These are phyloP conservation scores for Leccinum fuscescens DNA, from an alignment of 1,284 basidiomycete species.

Conservation along the genomic window DNA sequence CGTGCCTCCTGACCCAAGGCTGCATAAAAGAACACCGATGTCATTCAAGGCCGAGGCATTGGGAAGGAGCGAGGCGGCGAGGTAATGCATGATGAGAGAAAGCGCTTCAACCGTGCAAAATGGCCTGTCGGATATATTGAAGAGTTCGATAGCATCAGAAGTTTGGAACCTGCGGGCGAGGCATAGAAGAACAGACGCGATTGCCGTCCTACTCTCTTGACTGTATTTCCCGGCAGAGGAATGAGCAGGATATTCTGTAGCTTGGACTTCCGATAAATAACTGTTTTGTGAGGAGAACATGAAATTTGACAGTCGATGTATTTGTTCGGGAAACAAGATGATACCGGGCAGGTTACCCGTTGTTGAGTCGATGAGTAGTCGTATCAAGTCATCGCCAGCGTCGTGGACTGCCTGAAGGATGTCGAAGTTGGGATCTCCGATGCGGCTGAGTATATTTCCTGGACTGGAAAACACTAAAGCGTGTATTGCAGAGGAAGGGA, in stretches of 20 bases:
- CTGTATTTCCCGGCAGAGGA: constrained; percentile 18
- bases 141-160: constrained; percentile 20
- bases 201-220: constrained; percentile 39
- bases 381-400: constrained; percentile 35
- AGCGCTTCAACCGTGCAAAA: constrained; percentile 48
- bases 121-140: constrained; percentile 33
- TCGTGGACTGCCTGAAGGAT: constrained; percentile 36
- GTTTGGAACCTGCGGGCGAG: constrained; percentile 55
- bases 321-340: constrained; percentile 45
- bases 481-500: constrained; percentile 14
- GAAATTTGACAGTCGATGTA: constrained; percentile 33
- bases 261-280: constrained; percentile 38
- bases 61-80: constrained; percentile 52
- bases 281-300: constrained; percentile 40
- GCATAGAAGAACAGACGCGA: constrained; percentile 53
- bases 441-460: constrained; percentile 21
- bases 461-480: constrained; percentile 19
- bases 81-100: constrained; percentile 55
- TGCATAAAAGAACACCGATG: constrained; percentile 57
- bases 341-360: constrained; percentile 44
- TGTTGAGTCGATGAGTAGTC: constrained; percentile 32
- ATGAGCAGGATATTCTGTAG: constrained; percentile 23
- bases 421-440: constrained; percentile 31
- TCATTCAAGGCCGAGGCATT: constrained; percentile 61
- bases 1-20: constrained; percentile 36